phyloP scores from a whole-genome alignment of 2,329 filamentous ascomycete species.

The Cyphellophora attinorum region DNA sequence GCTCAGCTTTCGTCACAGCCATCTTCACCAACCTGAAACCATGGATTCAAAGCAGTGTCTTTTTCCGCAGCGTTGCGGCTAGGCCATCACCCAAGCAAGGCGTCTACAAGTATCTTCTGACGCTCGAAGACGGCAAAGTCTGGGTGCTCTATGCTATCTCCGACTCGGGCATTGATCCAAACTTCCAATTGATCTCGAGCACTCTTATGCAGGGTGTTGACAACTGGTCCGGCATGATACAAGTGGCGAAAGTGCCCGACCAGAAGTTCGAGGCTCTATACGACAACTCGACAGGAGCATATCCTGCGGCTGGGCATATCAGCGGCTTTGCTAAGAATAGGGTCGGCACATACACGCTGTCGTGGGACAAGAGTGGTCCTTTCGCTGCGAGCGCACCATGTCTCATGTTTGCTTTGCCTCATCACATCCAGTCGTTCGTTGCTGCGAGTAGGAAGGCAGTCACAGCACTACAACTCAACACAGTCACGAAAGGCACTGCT shows the following conservation, averaged over 20 bases:
- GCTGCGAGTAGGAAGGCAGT: constrained; percentile 38
- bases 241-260: constrained; percentile 68
- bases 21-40: constrained; percentile 64
- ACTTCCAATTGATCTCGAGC: constrained; percentile 60
- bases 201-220: constrained; percentile 54
- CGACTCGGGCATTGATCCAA: constrained; percentile 45
- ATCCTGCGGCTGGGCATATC: constrained; percentile 55
- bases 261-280: constrained; percentile 56
- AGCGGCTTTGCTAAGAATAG: constrained; percentile 51
- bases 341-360: constrained; percentile 62
- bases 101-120: constrained; percentile 66
- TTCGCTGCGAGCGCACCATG: constrained; percentile 45
- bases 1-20: constrained; percentile 78
- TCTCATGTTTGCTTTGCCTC: constrained; percentile 80
- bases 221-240: constrained; percentile 68
- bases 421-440: constrained; percentile 72
- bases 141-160: constrained; percentile 76
- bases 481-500: constrained; percentile 75
- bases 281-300: constrained; percentile 68
- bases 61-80: constrained; percentile 56
- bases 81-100: constrained; percentile 48
- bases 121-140: constrained; percentile 59
- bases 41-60: constrained; percentile 62
- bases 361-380: constrained; percentile 63
- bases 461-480: constrained; percentile 55